These are phyloP conservation scores for Chenopodium suecicum DNA, from an alignment of 148 eudicot species.

Conservation along the genomic window DNA sequence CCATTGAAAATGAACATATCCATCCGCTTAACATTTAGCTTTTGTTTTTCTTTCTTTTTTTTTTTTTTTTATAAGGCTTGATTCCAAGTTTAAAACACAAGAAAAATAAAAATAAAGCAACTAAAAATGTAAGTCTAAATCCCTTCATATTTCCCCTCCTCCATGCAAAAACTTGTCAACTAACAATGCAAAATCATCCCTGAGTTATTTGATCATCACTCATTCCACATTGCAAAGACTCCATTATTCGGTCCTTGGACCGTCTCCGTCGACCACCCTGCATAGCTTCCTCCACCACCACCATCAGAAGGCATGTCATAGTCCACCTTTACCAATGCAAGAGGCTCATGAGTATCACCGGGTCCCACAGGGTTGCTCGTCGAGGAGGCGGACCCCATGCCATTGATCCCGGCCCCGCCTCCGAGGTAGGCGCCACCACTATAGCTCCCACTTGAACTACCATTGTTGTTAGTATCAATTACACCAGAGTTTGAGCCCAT, in stretches of 20 bases:
- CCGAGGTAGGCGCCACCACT: slow-evolving; percentile 42
- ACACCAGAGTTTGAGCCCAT: slow-evolving; percentile 44
- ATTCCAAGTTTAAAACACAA: slow-evolving; percentile 7
- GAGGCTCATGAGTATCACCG: slow-evolving; percentile 38
- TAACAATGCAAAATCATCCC: neutral
- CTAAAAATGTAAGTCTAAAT: slow-evolving; percentile 9
- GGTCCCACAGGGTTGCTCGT: slow-evolving; percentile 41
- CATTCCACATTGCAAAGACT: slow-evolving; percentile 80
- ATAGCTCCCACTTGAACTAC: slow-evolving; percentile 60
- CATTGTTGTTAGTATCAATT: slow-evolving; percentile 46
- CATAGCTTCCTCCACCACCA: slow-evolving; percentile 31
- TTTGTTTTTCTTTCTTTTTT: too few species aligned
- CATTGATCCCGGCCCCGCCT: slow-evolving; percentile 26
- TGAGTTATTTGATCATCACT: slow-evolving; percentile 18
- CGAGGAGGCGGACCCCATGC: slow-evolving; percentile 38
- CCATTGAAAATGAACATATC: slow-evolving; percentile 7
- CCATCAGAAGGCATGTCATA: slow-evolving; percentile 64
- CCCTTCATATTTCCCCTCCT: neutral
- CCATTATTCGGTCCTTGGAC: slow-evolving; percentile 65
- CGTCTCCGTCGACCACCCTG: slow-evolving; percentile 75
- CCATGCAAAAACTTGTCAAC: neutral
- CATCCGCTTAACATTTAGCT: neutral
- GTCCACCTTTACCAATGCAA: slow-evolving; percentile 69
- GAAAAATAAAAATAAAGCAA: slow-evolving; percentile 5
- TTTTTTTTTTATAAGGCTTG: neutral